Conservation (phyloP, 2,329 filamentous ascomycete genomes). For the Davidsoniella virescens region DNA sequence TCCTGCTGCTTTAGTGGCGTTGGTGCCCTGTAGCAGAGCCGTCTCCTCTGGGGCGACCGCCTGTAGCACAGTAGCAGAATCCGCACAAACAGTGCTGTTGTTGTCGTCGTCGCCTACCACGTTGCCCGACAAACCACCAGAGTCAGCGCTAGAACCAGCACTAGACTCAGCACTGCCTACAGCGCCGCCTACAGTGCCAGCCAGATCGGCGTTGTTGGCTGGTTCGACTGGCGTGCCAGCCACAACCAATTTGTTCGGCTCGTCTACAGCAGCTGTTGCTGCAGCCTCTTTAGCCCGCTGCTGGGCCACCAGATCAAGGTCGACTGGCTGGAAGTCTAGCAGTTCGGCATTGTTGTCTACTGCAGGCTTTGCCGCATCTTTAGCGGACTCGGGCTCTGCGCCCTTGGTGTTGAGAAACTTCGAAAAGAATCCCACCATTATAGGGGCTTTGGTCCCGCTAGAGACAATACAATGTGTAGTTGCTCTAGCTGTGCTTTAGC, state of each 20-base stretch:
- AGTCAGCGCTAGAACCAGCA: neutral
- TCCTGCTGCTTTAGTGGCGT: neutral
- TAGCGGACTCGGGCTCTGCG: neutral
- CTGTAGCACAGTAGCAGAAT: constrained; percentile 1
- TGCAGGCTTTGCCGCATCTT: neutral
- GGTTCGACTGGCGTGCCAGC: neutral
- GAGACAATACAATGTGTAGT: too few relatives aligned
- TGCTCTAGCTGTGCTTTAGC: too few relatives aligned
- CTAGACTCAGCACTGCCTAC: too few relatives aligned
- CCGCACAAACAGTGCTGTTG: neutral
- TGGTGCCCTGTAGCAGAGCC: too few relatives aligned
- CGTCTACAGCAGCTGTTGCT: neutral
- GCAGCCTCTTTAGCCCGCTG: neutral
- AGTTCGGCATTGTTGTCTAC: neutral
- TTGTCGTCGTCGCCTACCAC: neutral
- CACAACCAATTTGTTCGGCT: neutral
- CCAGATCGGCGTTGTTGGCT: neutral
- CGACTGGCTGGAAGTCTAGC: constrained; percentile 1
- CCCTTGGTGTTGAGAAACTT: constrained; percentile 3
- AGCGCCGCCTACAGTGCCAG: neutral
- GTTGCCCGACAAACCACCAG: neutral
- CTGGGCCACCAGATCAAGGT: neutral
- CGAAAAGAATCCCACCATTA: constrained; percentile 11
- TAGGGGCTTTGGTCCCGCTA: neutral
- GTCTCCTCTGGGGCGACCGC: too few relatives aligned